Evolutionary conservation across 371 early-diverging fungal genomes (phyloP), one percentile per base, ranked within the genome.

Genomic region (Mucor mucedo): DNA sequence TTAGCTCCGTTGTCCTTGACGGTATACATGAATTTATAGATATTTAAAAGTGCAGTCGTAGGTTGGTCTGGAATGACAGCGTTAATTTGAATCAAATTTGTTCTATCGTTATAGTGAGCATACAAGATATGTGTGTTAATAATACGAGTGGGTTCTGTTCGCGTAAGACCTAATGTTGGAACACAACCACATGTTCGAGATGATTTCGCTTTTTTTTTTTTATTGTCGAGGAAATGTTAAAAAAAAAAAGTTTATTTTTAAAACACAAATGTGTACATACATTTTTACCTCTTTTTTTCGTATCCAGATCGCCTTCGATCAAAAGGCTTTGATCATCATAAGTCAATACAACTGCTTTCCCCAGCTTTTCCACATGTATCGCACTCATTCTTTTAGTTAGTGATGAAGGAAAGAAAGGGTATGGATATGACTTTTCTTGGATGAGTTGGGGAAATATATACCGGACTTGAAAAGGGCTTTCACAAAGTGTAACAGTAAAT

Each of bases 21-120:
- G 2, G 76, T 60, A 35, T 68, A 71, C 63, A 66, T 65, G 29
- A 76, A 72, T 21, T 68, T 72, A 39, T 64, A 62, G 14, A 76
- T 61, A 14, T 69, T 67, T 14, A 66, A 41, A 4, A 65, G 53
- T 4, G 72, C 64, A 65, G 13, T 69, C 52, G 10, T 63, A 66
- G 4, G 68, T 6, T 75, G 54, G 3, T 66, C 70, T 42, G 73
- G 68, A 33, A 78, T 60, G 16, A 78, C 35, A 16, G 70, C 66
- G 28, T 65, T 55, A 8, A 78, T 63, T 54, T 67, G 69, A 13
- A 78, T 58, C 70, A 75, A 63, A 32, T 69, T 69, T 9, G 72
- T 69, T 1, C 39, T 33, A 6, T 52, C 55, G 47, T 70, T 66
- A 39, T 70, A 71, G 9, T 29, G 40, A 0, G 68, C 58, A 21